Evolutionary conservation across 495 filamentous ascomycete genomes (phyloP).

Genomic region (Geopyxis carbonaria): DNA sequence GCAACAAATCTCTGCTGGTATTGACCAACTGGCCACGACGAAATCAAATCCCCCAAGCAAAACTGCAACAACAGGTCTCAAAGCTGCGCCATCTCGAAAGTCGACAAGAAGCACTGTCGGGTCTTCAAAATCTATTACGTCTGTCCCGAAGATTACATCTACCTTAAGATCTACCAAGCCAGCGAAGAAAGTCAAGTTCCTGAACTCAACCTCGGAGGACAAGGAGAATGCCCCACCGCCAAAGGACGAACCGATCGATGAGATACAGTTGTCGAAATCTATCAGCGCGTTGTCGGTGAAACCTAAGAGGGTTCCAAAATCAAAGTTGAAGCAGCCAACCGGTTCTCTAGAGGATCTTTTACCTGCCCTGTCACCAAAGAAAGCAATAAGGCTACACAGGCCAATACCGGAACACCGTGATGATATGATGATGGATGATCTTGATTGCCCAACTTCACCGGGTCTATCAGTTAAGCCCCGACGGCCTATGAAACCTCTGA

Average conservation of each 20-base stretch:
- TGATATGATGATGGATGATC: conserved; percentile 17
- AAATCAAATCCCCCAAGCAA: conserved; percentile 1
- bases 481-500: conserved; percentile 10
- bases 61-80: conserved; percentile 1
- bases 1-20: no score
- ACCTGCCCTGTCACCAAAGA: conserved; percentile 20
- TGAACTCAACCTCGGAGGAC: conserved; percentile 9
- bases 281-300: conserved; percentile 23
- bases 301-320: conserved; percentile 13
- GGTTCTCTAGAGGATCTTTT: conserved; percentile 6
- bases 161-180: conserved; percentile 2
- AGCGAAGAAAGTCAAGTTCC: conserved; percentile 14
- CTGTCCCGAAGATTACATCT: not conserved
- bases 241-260: conserved; percentile 14
- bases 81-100: conserved; percentile 17
- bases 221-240: conserved; percentile 17
- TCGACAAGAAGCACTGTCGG: conserved; percentile 6
- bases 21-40: no score
- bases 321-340: conserved; percentile 16
- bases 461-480: conserved; percentile 14
- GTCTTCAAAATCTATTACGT: not conserved
- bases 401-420: not conserved
- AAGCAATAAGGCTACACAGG: conserved; percentile 8
- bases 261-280: conserved; percentile 20
- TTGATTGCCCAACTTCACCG: conserved; percentile 11